Conservation (phyloP, 805 yeast genomes). For the Pichia paraexigua region DNA sequence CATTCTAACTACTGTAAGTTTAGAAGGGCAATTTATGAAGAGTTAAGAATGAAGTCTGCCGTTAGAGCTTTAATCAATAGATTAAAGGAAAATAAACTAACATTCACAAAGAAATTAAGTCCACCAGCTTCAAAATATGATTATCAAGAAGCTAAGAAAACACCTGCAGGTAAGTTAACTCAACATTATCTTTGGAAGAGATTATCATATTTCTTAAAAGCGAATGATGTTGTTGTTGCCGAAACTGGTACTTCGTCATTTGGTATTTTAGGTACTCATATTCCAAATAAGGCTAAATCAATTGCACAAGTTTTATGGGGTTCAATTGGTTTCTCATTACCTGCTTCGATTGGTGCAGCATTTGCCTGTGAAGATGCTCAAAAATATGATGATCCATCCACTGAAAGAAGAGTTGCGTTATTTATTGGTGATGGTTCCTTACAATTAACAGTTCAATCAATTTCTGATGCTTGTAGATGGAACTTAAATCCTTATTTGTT, state of each 20-base stretch:
- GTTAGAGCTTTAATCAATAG: constrained; percentile 35
- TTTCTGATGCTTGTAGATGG: constrained; percentile 63
- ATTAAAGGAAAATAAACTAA: constrained; percentile 28
- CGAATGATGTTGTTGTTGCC: constrained; percentile 59
- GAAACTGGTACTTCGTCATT: constrained; percentile 75
- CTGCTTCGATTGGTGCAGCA: constrained; percentile 61
- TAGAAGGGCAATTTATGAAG: constrained; percentile 61
- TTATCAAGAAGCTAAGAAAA: constrained; percentile 38
- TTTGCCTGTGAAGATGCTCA: constrained; percentile 47
- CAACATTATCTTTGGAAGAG: constrained; percentile 68
- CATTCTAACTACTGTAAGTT: constrained; percentile 71
- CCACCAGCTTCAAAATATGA: constrained; percentile 38
- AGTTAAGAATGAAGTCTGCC: constrained; percentile 60
- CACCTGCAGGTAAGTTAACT: constrained; percentile 38
- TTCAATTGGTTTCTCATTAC: constrained; percentile 64
- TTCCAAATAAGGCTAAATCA: constrained; percentile 55
- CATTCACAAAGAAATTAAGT: constrained; percentile 39
- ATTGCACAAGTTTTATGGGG: constrained; percentile 74
- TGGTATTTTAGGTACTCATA: constrained; percentile 59
- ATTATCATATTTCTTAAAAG: constrained; percentile 52
- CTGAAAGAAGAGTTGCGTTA: constrained; percentile 50
- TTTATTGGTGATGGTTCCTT: constrained; percentile 73
- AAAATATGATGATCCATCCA: neutral
- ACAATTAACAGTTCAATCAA: constrained; percentile 68
- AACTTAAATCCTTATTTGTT: constrained; percentile 59